A percentile compares a stretch with the other conserved stretches of the same genome.
Conservation (phyloP, 331 rosid species). For the Acacia pycnantha region DNA sequence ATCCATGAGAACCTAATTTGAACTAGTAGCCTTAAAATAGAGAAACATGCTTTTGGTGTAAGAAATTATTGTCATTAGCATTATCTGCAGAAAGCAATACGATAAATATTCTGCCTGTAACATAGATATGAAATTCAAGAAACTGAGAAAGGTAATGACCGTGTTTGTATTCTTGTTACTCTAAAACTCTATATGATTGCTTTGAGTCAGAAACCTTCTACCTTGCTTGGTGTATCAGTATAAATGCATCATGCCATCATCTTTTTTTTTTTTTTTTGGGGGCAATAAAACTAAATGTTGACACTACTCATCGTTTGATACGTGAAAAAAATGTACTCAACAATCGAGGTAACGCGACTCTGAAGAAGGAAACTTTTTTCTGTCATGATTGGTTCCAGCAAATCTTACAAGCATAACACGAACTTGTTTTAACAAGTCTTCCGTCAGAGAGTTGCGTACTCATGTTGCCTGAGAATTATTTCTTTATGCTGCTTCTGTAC, state of each 20-base stretch:
- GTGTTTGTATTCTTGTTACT: background rate
- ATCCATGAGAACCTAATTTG: background rate
- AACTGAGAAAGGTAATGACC: background rate
- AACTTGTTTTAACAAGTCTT: background rate
- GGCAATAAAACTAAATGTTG: background rate
- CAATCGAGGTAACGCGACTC: background rate
- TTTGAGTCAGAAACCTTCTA: background rate
- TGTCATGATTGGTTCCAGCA: background rate
- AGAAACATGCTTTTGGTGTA: background rate
- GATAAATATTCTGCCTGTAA: background rate
- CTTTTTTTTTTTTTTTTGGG: no score
- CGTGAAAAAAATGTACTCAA: background rate
- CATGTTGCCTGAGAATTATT: constrained; percentile 12
- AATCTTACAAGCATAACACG: background rate
- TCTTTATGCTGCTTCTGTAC: background rate
- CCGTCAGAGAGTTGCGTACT: background rate
- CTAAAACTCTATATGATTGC: background rate
- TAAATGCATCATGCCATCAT: background rate
- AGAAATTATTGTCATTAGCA: background rate
- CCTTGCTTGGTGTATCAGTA: background rate
- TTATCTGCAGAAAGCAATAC: background rate
- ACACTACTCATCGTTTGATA: background rate
- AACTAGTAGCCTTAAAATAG: background rate
- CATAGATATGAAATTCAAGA: background rate
- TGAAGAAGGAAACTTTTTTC: background rate